Evolutionary conservation across 805 yeast species (phyloP).

Genomic region (Yarrowia osloensis): DNA sequence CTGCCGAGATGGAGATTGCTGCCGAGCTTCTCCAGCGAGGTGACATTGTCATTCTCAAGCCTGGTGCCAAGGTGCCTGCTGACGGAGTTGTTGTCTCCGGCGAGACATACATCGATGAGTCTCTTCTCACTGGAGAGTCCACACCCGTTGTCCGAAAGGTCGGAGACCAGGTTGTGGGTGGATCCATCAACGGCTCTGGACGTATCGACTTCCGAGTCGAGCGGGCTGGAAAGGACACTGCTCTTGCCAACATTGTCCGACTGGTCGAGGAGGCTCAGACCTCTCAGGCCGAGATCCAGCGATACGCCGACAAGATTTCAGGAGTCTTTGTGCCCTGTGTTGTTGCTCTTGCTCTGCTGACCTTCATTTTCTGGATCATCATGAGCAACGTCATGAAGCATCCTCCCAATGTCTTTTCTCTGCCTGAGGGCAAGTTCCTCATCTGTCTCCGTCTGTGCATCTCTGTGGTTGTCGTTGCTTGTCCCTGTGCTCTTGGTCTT

Average conservation of each 20-base stretch:
- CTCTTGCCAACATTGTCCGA: conserved; percentile 80
- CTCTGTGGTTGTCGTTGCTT: conserved; percentile 93
- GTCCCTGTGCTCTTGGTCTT: conserved; percentile 96
- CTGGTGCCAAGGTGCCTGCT: conserved; percentile 89
- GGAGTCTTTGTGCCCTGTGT: conserved; percentile 82
- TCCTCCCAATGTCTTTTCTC: conserved; percentile 54
- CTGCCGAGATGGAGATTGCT: conserved; percentile 47
- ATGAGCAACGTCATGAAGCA: conserved; percentile 43
- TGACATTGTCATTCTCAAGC: conserved; percentile 75
- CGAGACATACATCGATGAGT: conserved; percentile 81
- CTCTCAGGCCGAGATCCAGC: conserved; percentile 85
- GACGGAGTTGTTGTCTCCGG: conserved; percentile 85
- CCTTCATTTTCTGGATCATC: conserved; percentile 66
- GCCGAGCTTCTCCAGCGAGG: conserved; percentile 74
- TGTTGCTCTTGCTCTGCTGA: conserved; percentile 58
- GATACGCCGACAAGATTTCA: conserved; percentile 82
- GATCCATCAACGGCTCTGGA: conserved; percentile 83
- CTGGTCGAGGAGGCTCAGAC: conserved; percentile 89
- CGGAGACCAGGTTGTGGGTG: conserved; percentile 78
- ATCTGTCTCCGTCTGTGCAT: conserved; percentile 78
- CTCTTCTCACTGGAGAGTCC: conserved; percentile 90
- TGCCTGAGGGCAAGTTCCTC: conserved; percentile 58
- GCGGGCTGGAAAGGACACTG: conserved; percentile 79
- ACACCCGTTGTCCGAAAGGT: conserved; percentile 63
- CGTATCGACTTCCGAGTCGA: conserved; percentile 67